These are phyloP conservation scores for Starmerella floricola DNA, from an alignment of 805 yeast genomes.

Conservation along the genomic window DNA sequence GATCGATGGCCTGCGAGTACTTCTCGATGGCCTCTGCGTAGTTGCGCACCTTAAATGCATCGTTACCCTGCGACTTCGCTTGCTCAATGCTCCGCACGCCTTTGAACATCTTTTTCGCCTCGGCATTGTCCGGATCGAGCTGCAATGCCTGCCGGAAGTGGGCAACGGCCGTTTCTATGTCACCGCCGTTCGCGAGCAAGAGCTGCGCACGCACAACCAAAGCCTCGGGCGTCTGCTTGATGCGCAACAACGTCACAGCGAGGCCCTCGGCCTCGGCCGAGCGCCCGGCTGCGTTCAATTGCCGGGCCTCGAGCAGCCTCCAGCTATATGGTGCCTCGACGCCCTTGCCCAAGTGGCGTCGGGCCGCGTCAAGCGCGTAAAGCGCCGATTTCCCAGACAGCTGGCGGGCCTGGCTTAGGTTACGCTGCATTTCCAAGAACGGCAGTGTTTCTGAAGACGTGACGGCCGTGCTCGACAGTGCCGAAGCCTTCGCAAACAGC, in stretches of 20 bases:
- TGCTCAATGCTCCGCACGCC: slow-evolving; percentile 28
- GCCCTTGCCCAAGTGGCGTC: slow-evolving; percentile 28
- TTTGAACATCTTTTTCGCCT: slow-evolving; percentile 28
- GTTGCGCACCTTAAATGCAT: slow-evolving; percentile 51
- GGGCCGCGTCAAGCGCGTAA: slow-evolving; percentile 31
- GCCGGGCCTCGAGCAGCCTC: slow-evolving; percentile 27
- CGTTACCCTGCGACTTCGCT: slow-evolving; percentile 48
- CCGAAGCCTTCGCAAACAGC: slow-evolving; percentile 18
- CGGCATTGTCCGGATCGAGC: slow-evolving; percentile 32
- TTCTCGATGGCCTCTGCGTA: slow-evolving; percentile 51
- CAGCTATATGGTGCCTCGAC: slow-evolving; percentile 29
- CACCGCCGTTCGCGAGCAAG: slow-evolving; percentile 31
- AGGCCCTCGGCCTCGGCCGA: slow-evolving; percentile 30
- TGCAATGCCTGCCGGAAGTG: slow-evolving; percentile 34
- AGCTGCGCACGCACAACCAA: slow-evolving; percentile 30
- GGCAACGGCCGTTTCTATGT: slow-evolving; percentile 28
- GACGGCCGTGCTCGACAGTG: slow-evolving; percentile 15
- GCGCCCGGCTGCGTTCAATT: slow-evolving; percentile 25
- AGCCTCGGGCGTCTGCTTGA: slow-evolving; percentile 32
- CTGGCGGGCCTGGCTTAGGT: slow-evolving; percentile 27
- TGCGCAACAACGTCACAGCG: slow-evolving; percentile 30
- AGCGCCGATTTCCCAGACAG: slow-evolving; percentile 28
- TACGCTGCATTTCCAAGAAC: slow-evolving; percentile 31
- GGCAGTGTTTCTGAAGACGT: slow-evolving; percentile 21
- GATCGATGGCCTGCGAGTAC: slow-evolving; percentile 63